Base-by-base conservation (phyloP, 2,329 filamentous ascomycete genomes). In the Neocatenulostroma microsporum region DNA sequence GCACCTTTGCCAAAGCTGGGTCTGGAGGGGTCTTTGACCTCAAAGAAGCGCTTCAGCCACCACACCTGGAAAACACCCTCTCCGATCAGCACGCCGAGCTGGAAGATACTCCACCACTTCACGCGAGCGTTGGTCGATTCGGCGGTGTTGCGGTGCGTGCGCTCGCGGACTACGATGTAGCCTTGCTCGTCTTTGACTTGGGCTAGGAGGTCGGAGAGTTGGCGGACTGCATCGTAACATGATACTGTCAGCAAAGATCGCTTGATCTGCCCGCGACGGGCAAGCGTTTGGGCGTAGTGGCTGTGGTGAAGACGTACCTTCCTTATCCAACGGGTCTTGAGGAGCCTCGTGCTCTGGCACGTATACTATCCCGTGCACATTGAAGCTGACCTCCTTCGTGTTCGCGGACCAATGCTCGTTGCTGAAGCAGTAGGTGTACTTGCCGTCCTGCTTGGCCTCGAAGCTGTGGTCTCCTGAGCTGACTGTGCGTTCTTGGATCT, bases 61-160 rank as follows among this genome's bases (percentile, higher is more conserved):
- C 91, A 98, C 49, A 98, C 89, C 70, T 98, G 91, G 73, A 98
- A 98, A 49, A 95, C 70, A 43, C 87, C 91, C 70, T 96, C 86
- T 55, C 83, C 87, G 49, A 93, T 73, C 46, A 98, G 76, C 34
- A 96, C 80, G 39, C 78, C 75, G 48, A 98, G 78, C 66, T 98
- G 88, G 66, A 96, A 96, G 54, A 96, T 76, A 64, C 91, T 95
- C 91, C 91, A 98, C 91, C 91, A 98, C 73, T 98, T 98, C 62
- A 98, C 91, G 50, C 91, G 77, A 52, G 79, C 76, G 66, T 98
- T 98, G 56, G 91, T 98, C 74, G 88, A 95, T 72, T 98, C 91
- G 47, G 91, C 91, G 8, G 91, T 98, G 70, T 98, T 98, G 61
- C 91, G 78, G 73, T 98, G 91, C 51, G 85, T 94, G 57, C 91